Percentiles rank a stretch among this genome's conserved stretches.
phyloP scores from a whole-genome alignment of 768 basidiomycete species.

The Suillus alpinus region DNA sequence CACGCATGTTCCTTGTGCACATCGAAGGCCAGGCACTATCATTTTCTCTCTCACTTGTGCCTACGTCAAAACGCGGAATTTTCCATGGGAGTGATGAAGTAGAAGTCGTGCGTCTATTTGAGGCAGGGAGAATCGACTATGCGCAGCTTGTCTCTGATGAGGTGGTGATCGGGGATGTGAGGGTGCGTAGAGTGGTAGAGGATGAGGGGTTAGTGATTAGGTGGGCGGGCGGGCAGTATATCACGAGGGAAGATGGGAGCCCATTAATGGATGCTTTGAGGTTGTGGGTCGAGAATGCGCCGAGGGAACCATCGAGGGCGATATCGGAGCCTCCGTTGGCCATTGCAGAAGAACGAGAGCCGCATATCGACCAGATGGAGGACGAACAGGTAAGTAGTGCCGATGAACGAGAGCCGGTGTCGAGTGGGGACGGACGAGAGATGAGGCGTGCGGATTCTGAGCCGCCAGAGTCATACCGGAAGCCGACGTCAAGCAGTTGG shows the following conservation, averaged over 20 bases:
- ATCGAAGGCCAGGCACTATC: constrained; percentile 56
- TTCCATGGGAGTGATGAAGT: constrained; percentile 43
- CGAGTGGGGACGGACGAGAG: constrained; percentile 20
- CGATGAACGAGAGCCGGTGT: constrained; percentile 21
- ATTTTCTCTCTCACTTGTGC: constrained; percentile 76
- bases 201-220: constrained; percentile 69
- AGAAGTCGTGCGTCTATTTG: constrained; percentile 56
- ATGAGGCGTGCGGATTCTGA: constrained; percentile 37
- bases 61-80: constrained; percentile 20
- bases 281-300: constrained; percentile 43
- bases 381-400: constrained; percentile 23
- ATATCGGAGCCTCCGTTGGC: constrained; percentile 6
- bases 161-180: background rate
- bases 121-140: constrained; percentile 62
- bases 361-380: constrained; percentile 19
- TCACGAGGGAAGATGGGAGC: constrained; percentile 72
- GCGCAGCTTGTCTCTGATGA: constrained; percentile 64
- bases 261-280: constrained; percentile 73
- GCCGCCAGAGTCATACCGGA: constrained; percentile 38
- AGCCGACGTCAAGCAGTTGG: constrained; percentile 69
- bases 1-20: constrained; percentile 60
- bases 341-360: constrained; percentile 28
- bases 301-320: constrained; percentile 10
- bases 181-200: constrained; percentile 41
- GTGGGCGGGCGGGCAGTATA: constrained; percentile 73